A percentile compares a stretch with the other conserved stretches of the same genome.
Evolutionary conservation across 257 asterid genomes (phyloP).

Genomic region (Buddleja alternifolia): DNA sequence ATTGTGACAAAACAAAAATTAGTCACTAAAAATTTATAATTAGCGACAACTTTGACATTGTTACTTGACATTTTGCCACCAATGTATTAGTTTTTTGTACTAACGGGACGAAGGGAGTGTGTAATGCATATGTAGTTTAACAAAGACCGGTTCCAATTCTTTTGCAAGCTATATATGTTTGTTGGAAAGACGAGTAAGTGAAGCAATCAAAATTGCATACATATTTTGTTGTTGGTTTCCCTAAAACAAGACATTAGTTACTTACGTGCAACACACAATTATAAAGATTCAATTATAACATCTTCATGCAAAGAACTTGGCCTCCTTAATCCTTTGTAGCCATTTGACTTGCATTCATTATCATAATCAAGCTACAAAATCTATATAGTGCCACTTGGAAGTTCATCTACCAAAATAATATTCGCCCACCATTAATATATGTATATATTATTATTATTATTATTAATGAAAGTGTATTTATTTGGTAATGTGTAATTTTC

Average conservation of each 20-base stretch:
- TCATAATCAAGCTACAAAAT: not conserved
- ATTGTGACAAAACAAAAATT: too few relatives aligned
- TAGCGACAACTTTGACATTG: too few relatives aligned
- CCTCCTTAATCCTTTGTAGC: constrained; percentile 22
- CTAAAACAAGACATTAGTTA: constrained; percentile 17
- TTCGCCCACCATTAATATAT: not conserved
- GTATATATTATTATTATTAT: too few relatives aligned
- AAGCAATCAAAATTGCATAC: not conserved
- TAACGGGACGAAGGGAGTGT: too few relatives aligned
- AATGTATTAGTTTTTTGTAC: too few relatives aligned
- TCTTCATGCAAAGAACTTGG: constrained; percentile 39
- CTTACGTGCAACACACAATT: constrained; percentile 39
- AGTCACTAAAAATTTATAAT: too few relatives aligned
- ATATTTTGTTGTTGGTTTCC: constrained; percentile 17
- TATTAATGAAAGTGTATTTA: too few relatives aligned
- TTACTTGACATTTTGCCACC: too few relatives aligned
- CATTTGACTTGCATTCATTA: not conserved
- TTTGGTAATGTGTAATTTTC: too few relatives aligned
- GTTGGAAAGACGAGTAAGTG: constrained; percentile 9
- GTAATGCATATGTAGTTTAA: too few relatives aligned
- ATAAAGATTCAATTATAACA: constrained; percentile 23
- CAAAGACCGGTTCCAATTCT: too few relatives aligned
- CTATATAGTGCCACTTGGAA: not conserved
- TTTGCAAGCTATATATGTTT: constrained; percentile 14
- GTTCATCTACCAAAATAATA: not conserved